Evolutionary conservation across 306 rosid genomes (phyloP).

Genomic region (Begonia loranthoides): DNA sequence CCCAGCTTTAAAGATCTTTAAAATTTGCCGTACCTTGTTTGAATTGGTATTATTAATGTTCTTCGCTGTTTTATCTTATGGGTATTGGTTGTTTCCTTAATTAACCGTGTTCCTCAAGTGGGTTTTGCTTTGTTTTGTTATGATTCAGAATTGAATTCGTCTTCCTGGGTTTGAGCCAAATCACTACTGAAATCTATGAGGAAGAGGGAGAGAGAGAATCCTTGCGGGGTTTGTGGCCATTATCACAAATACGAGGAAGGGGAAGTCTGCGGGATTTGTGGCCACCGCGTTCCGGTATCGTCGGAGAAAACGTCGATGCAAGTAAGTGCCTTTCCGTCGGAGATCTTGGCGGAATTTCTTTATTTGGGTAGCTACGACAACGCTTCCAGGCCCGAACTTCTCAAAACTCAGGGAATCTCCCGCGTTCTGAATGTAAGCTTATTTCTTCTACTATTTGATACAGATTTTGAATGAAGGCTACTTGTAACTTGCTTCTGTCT

Average conservation of each 20-base stretch:
- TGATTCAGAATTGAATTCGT: slow-evolving; percentile 11
- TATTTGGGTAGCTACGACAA: slow-evolving; percentile 93
- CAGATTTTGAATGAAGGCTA: not conserved
- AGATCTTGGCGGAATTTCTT: slow-evolving; percentile 80
- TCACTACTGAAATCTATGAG: slow-evolving; percentile 37
- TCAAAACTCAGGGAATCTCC: slow-evolving; percentile 90
- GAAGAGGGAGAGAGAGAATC: slow-evolving; percentile 98
- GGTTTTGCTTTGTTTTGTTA: slow-evolving; percentile 13
- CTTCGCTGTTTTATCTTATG: slow-evolving; percentile 6
- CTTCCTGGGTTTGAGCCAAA: slow-evolving; percentile 26
- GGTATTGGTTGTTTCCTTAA: slow-evolving; percentile 9
- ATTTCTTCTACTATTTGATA: not conserved
- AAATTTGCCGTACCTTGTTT: not conserved
- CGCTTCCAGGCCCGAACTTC: slow-evolving; percentile 95
- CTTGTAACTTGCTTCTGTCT: no score
- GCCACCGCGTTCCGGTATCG: slow-evolving; percentile 68
- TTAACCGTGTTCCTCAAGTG: slow-evolving; percentile 19
- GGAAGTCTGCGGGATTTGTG: slow-evolving; percentile 92
- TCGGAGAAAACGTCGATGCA: slow-evolving; percentile 61
- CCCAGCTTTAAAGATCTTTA: not conserved
- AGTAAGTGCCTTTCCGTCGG: slow-evolving; percentile 85
- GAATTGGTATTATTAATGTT: not conserved
- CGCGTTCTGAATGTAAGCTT: slow-evolving; percentile 76
- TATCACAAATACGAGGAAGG: slow-evolving; percentile 97
- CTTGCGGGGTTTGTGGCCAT: slow-evolving; percentile 96